phyloP scores from a whole-genome alignment of 75 land plant species.

The Pinus taeda region DNA sequence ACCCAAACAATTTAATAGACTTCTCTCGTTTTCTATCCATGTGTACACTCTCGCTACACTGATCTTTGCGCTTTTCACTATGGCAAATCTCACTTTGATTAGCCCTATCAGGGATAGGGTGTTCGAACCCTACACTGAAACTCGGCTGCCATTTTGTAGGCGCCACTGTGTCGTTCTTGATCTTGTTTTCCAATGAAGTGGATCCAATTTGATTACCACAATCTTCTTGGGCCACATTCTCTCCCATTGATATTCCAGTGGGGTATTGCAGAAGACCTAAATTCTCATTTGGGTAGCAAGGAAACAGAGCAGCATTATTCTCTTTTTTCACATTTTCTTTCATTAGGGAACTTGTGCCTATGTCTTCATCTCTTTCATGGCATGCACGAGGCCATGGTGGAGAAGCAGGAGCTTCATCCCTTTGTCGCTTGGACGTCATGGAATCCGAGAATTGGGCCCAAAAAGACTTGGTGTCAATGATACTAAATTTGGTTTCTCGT shows the following conservation, averaged over 20 bases:
- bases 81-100: not conserved
- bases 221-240: slow-evolving; percentile 8
- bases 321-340: not conserved
- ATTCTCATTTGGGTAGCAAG: not conserved
- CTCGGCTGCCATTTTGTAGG: not conserved
- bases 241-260: not conserved
- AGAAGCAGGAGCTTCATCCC: not conserved
- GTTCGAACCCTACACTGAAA: no score
- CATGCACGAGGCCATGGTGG: not conserved
- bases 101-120: no score
- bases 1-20: not conserved
- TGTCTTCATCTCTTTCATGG: not conserved
- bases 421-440: not conserved
- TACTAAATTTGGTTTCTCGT: not conserved
- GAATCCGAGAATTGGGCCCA: not conserved
- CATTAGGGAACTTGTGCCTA: not conserved
- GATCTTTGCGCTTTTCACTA: not conserved
- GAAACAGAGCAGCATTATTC: not conserved
- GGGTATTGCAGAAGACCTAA: not conserved
- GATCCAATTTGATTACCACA: not conserved
- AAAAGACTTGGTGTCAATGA: not conserved
- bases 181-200: slow-evolving; percentile 1
- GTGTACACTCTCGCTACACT: slow-evolving; percentile 6
- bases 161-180: not conserved
- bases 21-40: not conserved